Base-by-base conservation (phyloP, 2,329 filamentous ascomycete genomes). In the Pseudogymnoascus sp. region DNA sequence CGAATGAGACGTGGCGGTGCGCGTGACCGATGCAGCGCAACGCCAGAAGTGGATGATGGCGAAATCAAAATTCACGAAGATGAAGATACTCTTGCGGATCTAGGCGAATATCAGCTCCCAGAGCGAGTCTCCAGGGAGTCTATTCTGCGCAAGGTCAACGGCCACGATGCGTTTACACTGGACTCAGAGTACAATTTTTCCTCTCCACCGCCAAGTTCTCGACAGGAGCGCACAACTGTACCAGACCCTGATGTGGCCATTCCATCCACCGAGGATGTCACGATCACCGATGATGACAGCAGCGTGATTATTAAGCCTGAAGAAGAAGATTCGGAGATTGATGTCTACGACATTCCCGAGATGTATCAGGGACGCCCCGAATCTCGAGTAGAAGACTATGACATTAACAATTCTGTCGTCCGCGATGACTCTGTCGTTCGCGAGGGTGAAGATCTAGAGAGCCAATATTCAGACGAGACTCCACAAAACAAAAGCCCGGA, bases 101-200 rank as follows among this genome's bases (percentile, higher is more conserved):
- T 87, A 63, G 80, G 83, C 70, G 65, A 87, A 64, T 88, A 88
- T 69, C 81, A 88, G 67, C 77, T 88, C 12, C 90, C 87, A 16
- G 82, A 89, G 9, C 88, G 88, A 62, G 96, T 97, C 72, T 97
- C 93, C 7, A 86, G 93, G 38, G 95, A 97, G 73, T 96, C 93
- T 0, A 97, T 97, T 69, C 80, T 97, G 69, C 88, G 90, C 62
- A 91, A 93, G 66, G 88, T 97, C 63, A 91, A 95, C 73, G 90
- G 82, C 56, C 82, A 80, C 69, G 70, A 80, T 65, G 69, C 75
- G 59, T 79, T 83, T 49, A 83, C 86, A 18, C 77, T 79, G 64
- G 81, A 86, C 62, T 84, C 87, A 3, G 84, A 87, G 63, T 87
- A 84, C 66, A 83, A 83, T 69, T 85, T 88, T 69, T 86, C 84